These are phyloP conservation scores for Otatea glauca DNA, from an alignment of 176 grass and related monocot species.

Conservation along the genomic window DNA sequence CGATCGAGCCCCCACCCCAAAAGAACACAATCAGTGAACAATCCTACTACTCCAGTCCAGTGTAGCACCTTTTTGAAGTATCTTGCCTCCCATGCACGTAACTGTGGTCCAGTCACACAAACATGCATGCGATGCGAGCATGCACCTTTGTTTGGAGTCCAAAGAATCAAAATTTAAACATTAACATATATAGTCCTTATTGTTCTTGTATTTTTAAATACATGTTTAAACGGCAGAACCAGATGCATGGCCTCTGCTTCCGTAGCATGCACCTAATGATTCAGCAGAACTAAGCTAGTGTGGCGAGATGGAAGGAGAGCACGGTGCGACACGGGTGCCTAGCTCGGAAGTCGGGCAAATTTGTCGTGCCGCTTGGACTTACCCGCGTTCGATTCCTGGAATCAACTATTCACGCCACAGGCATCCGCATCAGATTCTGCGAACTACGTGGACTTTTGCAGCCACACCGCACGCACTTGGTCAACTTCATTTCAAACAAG, in stretches of 20 bases:
- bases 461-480: background rate
- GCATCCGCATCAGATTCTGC: constrained; percentile 29
- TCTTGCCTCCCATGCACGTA: background rate
- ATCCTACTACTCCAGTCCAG: background rate
- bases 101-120: background rate
- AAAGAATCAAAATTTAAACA: background rate
- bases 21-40: background rate
- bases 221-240: too few species aligned
- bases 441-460: constrained; percentile 18
- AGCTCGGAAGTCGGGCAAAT: background rate
- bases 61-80: background rate
- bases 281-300: background rate
- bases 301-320: background rate
- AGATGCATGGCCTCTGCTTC: too few species aligned
- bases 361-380: constrained; percentile 23
- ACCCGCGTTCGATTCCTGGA: constrained; percentile 23
- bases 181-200: too few species aligned
- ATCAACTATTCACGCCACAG: background rate
- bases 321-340: background rate
- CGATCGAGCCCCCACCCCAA: background rate
- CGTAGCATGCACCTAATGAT: too few species aligned
- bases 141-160: background rate
- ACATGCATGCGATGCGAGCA: too few species aligned
- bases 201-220: too few species aligned
- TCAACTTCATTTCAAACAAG: background rate